phyloP scores from a whole-genome alignment of 2,329 filamentous ascomycete species.

The Colletotrichum eremochloae region DNA sequence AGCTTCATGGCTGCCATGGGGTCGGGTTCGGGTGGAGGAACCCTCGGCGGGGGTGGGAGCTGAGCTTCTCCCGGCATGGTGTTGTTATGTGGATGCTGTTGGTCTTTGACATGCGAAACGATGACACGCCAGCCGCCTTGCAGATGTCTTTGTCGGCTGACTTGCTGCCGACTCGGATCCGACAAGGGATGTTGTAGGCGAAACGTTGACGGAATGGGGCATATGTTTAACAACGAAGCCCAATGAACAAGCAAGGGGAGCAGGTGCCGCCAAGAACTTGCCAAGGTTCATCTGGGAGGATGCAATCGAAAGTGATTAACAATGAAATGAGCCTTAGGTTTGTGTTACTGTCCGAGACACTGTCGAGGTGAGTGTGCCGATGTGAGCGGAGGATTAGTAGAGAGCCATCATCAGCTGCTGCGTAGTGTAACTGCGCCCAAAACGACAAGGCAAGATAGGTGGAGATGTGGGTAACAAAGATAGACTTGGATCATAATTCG shows the following conservation, averaged over 20 bases:
- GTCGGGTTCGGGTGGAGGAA: conserved; percentile 50
- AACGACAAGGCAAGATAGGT: conserved; percentile 8
- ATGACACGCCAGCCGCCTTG: conserved; percentile 19
- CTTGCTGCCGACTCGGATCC: conserved; percentile 36
- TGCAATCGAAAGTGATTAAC: neutral
- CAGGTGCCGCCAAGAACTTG: conserved; percentile 7
- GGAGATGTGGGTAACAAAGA: neutral
- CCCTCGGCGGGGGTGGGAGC: conserved; percentile 42
- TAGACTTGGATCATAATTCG: conserved; percentile 1
- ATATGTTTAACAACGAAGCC: conserved; percentile 31
- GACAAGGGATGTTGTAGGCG: conserved; percentile 37
- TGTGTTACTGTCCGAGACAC: conserved; percentile 33
- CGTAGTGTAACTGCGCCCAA: conserved; percentile 1
- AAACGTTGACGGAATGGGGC: conserved; percentile 29
- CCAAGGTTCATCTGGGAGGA: conserved; percentile 4
- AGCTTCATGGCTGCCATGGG: conserved; percentile 63
- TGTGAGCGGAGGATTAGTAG: neutral
- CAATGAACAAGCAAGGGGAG: conserved; percentile 29
- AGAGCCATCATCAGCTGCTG: neutral
- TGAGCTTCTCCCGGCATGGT: conserved; percentile 44
- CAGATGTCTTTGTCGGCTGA: conserved; percentile 34
- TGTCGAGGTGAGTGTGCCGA: conserved; percentile 4
- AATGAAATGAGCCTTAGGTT: neutral
- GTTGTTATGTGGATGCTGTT: conserved; percentile 38
- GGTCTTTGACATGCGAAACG: conserved; percentile 12